Evolutionary conservation across 768 basidiomycete genomes (phyloP).

Genomic region (Vararia minispora): DNA sequence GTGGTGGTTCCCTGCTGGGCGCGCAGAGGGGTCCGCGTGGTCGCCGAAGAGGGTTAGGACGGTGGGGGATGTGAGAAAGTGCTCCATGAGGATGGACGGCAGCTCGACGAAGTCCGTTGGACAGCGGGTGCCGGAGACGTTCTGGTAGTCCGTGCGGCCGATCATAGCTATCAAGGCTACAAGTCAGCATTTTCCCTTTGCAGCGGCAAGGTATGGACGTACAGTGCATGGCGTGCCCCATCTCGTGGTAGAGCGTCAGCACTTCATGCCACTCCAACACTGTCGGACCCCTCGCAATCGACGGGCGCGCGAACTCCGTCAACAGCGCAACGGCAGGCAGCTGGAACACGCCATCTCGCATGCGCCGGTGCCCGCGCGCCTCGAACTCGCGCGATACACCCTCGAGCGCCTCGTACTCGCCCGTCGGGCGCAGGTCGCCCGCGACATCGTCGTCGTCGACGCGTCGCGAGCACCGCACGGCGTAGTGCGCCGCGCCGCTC

Average conservation of each 20-base stretch:
- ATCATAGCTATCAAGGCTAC: slow-evolving; percentile 72
- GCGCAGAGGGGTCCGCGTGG: slow-evolving; percentile 32
- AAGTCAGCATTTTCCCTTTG: too few species aligned
- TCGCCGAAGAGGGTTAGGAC: slow-evolving; percentile 73
- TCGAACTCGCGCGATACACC: slow-evolving; percentile 53
- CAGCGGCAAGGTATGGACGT: slow-evolving; percentile 34
- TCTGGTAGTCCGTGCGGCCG: slow-evolving; percentile 93
- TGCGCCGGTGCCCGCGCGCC: slow-evolving; percentile 42
- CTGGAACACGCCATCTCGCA: slow-evolving; percentile 67
- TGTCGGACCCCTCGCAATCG: slow-evolving; percentile 50
- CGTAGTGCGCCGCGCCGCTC: slow-evolving; percentile 92
- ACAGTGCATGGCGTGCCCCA: slow-evolving; percentile 99
- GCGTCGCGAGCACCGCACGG: slow-evolving; percentile 87
- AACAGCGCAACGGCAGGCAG: slow-evolving; percentile 86
- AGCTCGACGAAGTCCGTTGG: slow-evolving; percentile 98
- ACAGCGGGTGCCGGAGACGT: slow-evolving; percentile 94
- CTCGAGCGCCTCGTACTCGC: slow-evolving; percentile 23
- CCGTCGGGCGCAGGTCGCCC: slow-evolving; percentile 41
- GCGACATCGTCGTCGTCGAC: slow-evolving; percentile 82
- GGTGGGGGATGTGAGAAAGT: slow-evolving; percentile 77
- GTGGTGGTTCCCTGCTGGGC: slow-evolving; percentile 52
- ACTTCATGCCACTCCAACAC: slow-evolving; percentile 89
- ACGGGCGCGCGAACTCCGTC: slow-evolving; percentile 72
- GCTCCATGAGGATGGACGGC: slow-evolving; percentile 98
- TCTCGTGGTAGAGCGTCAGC: slow-evolving; percentile 92